phyloP scores from a whole-genome alignment of 192 early-diverging fungal genomes.

The Lunasporangiospora selenospora region DNA sequence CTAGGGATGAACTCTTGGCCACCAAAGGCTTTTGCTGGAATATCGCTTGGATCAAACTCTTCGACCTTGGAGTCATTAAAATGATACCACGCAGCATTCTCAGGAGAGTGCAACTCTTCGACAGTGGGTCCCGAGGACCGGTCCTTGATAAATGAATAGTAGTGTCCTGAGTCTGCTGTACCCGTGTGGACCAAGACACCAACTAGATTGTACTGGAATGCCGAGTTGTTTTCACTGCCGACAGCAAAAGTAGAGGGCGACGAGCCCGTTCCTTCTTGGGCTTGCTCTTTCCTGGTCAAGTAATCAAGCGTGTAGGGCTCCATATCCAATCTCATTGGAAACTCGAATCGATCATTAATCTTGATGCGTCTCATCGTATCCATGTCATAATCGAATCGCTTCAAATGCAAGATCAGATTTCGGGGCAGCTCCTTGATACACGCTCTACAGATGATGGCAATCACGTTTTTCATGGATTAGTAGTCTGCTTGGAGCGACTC shows the following conservation, averaged over 20 bases:
- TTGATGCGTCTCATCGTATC: constrained; percentile 61
- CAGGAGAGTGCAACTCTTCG: not conserved
- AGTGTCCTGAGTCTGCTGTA: constrained; percentile 64
- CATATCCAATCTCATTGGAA: constrained; percentile 62
- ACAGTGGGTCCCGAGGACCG: not conserved
- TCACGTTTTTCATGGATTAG: too few species aligned
- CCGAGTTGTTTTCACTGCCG: constrained; percentile 17
- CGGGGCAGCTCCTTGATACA: constrained; percentile 63
- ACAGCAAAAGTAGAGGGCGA: constrained; percentile 6
- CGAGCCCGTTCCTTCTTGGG: constrained; percentile 26
- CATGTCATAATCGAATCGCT: constrained; percentile 69
- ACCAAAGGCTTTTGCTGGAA: constrained; percentile 53
- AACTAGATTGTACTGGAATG: constrained; percentile 54
- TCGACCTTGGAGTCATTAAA: constrained; percentile 62
- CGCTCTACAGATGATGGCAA: constrained; percentile 35
- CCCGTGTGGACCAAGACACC: constrained; percentile 69
- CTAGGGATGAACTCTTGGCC: constrained; percentile 48
- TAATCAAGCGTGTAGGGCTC: constrained; percentile 60
- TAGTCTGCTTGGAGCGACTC: too few species aligned
- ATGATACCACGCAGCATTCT: constrained; percentile 51
- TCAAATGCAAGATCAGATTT: constrained; percentile 67
- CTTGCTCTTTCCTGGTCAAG: constrained; percentile 45
- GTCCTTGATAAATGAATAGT: constrained; percentile 63
- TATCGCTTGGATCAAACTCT: constrained; percentile 55
- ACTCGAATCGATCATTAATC: constrained; percentile 67